Evolutionary conservation across 495 filamentous ascomycete species (phyloP).

Genomic region (Physcia stellaris): DNA sequence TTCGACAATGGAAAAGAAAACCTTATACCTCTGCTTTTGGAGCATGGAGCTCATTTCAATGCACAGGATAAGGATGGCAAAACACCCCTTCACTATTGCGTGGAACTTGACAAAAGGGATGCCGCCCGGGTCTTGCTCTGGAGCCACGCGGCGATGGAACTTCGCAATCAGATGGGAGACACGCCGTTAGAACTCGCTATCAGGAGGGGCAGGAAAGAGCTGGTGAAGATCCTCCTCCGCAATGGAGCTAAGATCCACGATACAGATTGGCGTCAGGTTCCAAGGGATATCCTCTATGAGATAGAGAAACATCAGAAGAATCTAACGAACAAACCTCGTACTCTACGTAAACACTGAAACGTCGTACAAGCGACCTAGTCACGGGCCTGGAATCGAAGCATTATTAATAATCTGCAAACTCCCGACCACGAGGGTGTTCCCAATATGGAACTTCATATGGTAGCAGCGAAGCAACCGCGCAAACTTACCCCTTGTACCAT

Average conservation of each 20-base stretch:
- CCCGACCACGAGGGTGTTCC: neutral
- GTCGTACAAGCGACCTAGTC: neutral
- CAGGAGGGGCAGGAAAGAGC: neutral
- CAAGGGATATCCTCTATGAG: neutral
- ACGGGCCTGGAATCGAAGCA: neutral
- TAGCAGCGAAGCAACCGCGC: no score
- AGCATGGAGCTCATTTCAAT: neutral
- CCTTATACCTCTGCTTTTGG: slow-evolving; percentile 2
- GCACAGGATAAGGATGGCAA: neutral
- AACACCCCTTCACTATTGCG: neutral
- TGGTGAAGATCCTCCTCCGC: neutral
- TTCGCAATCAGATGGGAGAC: neutral
- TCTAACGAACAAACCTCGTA: neutral
- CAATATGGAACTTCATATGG: no score
- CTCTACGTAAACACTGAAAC: neutral
- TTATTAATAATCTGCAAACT: neutral
- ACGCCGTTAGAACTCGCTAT: neutral
- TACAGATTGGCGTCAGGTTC: neutral
- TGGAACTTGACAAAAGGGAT: neutral
- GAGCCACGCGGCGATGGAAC: neutral
- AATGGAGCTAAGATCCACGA: neutral
- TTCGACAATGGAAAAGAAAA: slow-evolving; percentile 1
- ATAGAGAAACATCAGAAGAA: neutral
- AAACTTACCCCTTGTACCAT: no score
- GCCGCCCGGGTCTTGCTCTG: neutral